phyloP scores from a whole-genome alignment of 2,329 filamentous ascomycete genomes.

The Lojkania enalia region DNA sequence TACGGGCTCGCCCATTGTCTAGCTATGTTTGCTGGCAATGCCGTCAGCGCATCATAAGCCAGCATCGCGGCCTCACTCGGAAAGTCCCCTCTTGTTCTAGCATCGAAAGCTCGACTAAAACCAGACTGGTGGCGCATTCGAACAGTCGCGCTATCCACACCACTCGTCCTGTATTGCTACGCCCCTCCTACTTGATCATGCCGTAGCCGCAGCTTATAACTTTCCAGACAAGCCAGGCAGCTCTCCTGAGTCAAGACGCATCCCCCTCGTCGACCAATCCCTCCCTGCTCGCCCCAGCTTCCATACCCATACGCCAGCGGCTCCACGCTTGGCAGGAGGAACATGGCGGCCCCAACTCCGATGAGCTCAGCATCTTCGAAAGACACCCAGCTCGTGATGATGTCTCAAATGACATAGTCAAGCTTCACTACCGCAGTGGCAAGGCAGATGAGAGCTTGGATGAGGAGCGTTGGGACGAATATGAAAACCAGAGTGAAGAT shows the following conservation, averaged over 20 bases:
- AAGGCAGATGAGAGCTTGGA: conserved; percentile 26
- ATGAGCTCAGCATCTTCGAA: conserved; percentile 34
- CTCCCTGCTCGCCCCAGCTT: conserved; percentile 12
- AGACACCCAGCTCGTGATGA: conserved; percentile 29
- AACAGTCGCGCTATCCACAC: conserved; percentile 31
- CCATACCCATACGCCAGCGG: conserved; percentile 31
- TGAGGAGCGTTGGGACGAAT: conserved; percentile 23
- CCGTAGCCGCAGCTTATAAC: too few species aligned
- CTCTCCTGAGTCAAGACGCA: too few species aligned
- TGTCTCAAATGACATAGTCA: conserved; percentile 30
- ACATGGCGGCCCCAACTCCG: conserved; percentile 39
- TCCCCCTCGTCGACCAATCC: conserved; percentile 16
- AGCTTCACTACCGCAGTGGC: conserved; percentile 19
- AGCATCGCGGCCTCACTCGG: conserved; percentile 1
- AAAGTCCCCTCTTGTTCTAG: background rate
- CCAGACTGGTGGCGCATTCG: too few species aligned
- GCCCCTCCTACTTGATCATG: too few species aligned
- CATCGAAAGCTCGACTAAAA: too few species aligned
- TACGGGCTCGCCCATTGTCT: too few species aligned
- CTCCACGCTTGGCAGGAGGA: conserved; percentile 49
- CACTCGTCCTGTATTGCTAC: conserved; percentile 25
- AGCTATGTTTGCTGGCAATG: conserved; percentile 29
- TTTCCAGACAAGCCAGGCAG: background rate
- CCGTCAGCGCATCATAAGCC: conserved; percentile 25
- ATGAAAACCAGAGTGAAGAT: conserved; percentile 32